Percentiles rank a stretch among this genome's conserved stretches.
These are phyloP conservation scores for Uronychia binucleata DNA, from an alignment of 73 alveolate genomes.

Conservation along the genomic window DNA sequence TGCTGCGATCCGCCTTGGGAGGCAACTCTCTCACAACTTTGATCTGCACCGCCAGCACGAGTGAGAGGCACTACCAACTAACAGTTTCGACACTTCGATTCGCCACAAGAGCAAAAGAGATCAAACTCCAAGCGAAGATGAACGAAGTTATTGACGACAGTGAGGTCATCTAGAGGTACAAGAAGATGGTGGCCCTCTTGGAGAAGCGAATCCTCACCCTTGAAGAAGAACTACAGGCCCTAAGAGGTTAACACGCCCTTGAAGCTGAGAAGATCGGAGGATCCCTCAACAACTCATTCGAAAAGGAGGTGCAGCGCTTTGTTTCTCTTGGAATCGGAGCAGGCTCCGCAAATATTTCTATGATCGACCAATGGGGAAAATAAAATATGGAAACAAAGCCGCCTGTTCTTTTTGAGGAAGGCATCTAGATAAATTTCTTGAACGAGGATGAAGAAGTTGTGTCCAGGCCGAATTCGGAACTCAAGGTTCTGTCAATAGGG, in stretches of 20 bases:
- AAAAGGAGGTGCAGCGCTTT: not conserved
- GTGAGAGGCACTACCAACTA: conserved; percentile 73
- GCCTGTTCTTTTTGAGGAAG: too few species aligned
- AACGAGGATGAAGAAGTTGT: not conserved
- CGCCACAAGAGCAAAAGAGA: conserved; percentile 91
- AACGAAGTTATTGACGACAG: conserved; percentile 66
- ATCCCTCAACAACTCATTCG: too few species aligned
- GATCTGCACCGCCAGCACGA: conserved; percentile 91
- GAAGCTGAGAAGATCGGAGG: not conserved
- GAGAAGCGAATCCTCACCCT: conserved; percentile 30
- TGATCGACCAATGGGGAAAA: not conserved
- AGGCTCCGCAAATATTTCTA: not conserved
- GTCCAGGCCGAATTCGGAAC: not conserved
- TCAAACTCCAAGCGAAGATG: conserved; percentile 72
- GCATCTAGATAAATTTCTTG: too few species aligned
- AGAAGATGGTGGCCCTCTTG: conserved; percentile 12
- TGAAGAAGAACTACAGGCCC: not conserved
- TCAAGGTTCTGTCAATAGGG: not conserved
- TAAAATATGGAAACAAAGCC: too few species aligned
- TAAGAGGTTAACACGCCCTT: not conserved
- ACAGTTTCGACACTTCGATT: conserved; percentile 92
- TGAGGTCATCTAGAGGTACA: conserved; percentile 25
- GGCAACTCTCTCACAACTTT: conserved; percentile 93
- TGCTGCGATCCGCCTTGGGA: conserved; percentile 89
- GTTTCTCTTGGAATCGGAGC: not conserved